Evolutionary conservation across 202 grass and related monocot species (phyloP).

Genomic region (Carex arenaria): DNA sequence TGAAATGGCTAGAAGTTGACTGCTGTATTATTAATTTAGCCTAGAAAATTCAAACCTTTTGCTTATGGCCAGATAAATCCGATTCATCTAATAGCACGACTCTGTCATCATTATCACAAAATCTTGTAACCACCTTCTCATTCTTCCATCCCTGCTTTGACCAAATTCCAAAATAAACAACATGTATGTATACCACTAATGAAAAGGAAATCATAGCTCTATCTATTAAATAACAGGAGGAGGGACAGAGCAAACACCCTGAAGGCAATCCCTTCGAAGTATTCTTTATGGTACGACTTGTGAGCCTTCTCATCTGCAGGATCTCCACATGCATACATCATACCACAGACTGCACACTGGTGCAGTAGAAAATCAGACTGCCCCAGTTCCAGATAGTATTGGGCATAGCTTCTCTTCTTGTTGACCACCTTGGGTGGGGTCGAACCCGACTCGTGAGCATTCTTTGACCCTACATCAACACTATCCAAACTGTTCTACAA

Average conservation of each 20-base stretch:
- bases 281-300: conserved; percentile 70
- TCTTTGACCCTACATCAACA: neutral
- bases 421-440: conserved; percentile 29
- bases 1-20: neutral
- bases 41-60: conserved; percentile 38
- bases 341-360: conserved; percentile 60
- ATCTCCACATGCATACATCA: conserved; percentile 77
- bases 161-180: neutral
- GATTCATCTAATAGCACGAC: conserved; percentile 37
- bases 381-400: conserved; percentile 89
- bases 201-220: neutral
- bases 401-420: conserved; percentile 75
- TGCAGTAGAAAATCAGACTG: conserved; percentile 78
- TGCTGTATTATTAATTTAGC: neutral
- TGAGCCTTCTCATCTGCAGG: conserved; percentile 73
- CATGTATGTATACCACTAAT: neutral
- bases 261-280: conserved; percentile 57
- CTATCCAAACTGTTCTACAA: neutral
- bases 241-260: conserved; percentile 39
- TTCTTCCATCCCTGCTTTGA: conserved; percentile 63
- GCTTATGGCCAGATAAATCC: conserved; percentile 38
- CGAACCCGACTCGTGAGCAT: neutral
- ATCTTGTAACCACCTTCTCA: conserved; percentile 46
- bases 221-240: neutral
- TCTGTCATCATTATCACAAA: conserved; percentile 32